Base-by-base conservation (phyloP, 2,329 filamentous ascomycete genomes). In the Cyclaneusma minus region DNA sequence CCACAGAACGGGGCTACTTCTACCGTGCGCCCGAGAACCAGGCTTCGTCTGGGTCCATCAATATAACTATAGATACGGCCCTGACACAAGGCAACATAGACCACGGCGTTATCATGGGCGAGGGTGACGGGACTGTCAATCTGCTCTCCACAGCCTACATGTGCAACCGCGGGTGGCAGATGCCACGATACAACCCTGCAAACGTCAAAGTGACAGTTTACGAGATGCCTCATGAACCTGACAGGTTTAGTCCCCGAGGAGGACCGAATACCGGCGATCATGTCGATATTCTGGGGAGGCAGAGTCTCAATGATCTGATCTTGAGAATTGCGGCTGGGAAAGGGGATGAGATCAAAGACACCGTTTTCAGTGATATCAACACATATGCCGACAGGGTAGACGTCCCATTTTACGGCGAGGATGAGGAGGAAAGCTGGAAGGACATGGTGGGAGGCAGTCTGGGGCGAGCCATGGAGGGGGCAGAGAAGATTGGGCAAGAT, bases 171-270 rank as follows among this genome's bases (percentile, higher is more conserved):
- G 89, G 89, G 3, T 98, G 89, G 89, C 73, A 75, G 31, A 79
- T 94, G 51, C 84, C 83, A 51, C 68, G 89, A 18, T 98, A 91
- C 49, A 98, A 98, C 43, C 89, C 89, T 0, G 78, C 83, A 0
- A 74, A 76, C 2, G 66, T 76, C 16, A 71, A 83, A 42, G 59
- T 98, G 35, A 91, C 73, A 21, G 80, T 85, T 1, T 84, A 78
- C 34, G 89, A 98, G 56, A 98, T 98, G 89, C 80, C 76, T 1
- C 89, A 98, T 46, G 85, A 95, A 44, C 89, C 89, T 1, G 87
- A 94, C 41, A 60, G 82, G 11, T 98, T 94, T 50, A 87, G 75
- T 40, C 83, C 89, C 1, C 62, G 89, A 28, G 72, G 72, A 11
- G 72, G 70, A 0, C 68, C 69, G 13, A 70, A 69, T 33, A 72